A percentile compares a stretch with the other conserved stretches of the same genome.
Evolutionary conservation across 306 rosid species (phyloP).

Genomic region (Citrullus mucosospermus): DNA sequence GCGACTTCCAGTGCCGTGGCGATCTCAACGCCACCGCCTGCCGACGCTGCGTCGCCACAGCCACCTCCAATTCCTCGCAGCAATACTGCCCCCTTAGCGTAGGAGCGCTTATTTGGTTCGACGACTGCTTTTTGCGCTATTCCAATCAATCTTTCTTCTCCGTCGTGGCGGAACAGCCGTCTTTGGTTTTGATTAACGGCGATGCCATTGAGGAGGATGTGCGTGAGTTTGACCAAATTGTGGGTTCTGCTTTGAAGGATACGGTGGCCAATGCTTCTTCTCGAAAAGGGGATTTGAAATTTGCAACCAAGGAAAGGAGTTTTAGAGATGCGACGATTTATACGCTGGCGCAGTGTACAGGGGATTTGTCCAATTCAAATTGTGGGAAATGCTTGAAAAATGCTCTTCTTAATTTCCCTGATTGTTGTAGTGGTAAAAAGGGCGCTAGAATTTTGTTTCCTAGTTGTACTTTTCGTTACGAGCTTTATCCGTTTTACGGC

Average conservation of each 20-base stretch:
- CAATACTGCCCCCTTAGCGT: background rate
- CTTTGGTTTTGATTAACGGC: background rate
- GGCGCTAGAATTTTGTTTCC: background rate
- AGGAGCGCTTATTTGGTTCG: background rate
- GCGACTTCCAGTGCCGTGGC: constrained; percentile 2
- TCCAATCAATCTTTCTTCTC: background rate
- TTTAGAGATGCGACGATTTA: background rate
- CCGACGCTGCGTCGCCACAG: background rate
- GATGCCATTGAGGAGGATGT: background rate
- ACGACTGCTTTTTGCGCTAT: background rate
- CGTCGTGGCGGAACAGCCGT: background rate
- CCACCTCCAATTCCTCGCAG: background rate
- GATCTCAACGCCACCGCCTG: background rate
- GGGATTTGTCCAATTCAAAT: background rate
- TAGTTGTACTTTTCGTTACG: background rate
- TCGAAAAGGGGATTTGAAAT: background rate
- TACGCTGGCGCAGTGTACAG: background rate
- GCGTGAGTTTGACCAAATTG: background rate
- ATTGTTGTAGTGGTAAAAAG: background rate
- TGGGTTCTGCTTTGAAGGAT: background rate
- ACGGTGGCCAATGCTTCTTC: background rate
- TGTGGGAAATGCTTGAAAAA: background rate
- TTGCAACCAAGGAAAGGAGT: background rate
- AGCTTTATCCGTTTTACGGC: background rate
- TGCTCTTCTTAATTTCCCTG: background rate